Conservation (phyloP, 1,139 yeast species). For the Yamadazyma sp. region DNA sequence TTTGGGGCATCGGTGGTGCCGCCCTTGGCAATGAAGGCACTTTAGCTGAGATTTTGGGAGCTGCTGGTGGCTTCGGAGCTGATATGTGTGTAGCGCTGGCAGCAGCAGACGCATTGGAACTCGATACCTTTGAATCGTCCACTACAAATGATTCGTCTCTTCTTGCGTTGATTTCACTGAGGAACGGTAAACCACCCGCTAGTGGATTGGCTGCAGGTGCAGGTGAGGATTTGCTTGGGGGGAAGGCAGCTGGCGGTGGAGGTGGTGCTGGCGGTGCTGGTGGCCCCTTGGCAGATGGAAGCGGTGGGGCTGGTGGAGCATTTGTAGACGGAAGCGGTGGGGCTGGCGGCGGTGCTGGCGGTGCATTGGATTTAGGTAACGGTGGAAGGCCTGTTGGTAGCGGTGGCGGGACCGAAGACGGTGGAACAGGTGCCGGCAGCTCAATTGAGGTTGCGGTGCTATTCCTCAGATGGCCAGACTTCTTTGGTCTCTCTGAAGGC, state of each 20-base stretch:
- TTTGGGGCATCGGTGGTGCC: constrained; percentile 17
- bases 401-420: constrained; percentile 13
- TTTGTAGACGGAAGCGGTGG: constrained; percentile 14
- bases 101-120: constrained; percentile 16
- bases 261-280: constrained; percentile 22
- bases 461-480: constrained; percentile 30
- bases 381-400: constrained; percentile 10
- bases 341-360: constrained; percentile 17
- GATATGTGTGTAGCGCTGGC: constrained; percentile 17
- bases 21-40: constrained; percentile 11
- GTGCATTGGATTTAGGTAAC: constrained; percentile 16
- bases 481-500: constrained; percentile 32
- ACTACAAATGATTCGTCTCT: constrained; percentile 38
- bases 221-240: constrained; percentile 13
- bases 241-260: constrained; percentile 12
- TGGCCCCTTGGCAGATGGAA: constrained; percentile 14
- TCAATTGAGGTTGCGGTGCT: constrained; percentile 19
- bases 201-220: constrained; percentile 15
- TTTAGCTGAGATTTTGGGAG: constrained; percentile 6
- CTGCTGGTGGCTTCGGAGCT: constrained; percentile 15
- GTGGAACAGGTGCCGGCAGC: constrained; percentile 10
- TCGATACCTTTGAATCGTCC: constrained; percentile 26
- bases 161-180: constrained; percentile 43
- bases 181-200: constrained; percentile 36
- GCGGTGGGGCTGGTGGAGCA: constrained; percentile 9